Conservation (phyloP, 2,329 filamentous ascomycete genomes). For the Alternaria gansuensis region DNA sequence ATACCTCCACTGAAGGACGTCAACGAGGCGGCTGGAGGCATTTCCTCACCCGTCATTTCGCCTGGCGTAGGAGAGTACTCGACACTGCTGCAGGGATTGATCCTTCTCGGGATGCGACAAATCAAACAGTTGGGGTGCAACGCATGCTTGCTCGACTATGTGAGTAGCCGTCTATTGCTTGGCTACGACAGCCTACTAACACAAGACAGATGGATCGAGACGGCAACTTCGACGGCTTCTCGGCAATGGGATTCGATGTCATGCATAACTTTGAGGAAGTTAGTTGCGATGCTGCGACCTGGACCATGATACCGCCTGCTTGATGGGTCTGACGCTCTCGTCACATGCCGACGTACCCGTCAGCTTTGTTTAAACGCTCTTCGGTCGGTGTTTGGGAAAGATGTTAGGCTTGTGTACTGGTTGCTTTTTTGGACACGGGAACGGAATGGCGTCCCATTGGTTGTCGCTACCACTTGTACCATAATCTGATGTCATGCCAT, state of each 20-base stretch:
- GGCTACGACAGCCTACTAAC: slow-evolving; percentile 38
- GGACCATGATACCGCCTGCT: slow-evolving; percentile 64
- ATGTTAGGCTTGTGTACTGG: neutral
- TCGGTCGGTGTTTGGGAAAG: slow-evolving; percentile 1
- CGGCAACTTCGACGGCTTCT: slow-evolving; percentile 75
- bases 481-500: slow-evolving; percentile 13
- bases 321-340: slow-evolving; percentile 2
- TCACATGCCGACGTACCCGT: neutral
- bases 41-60: slow-evolving; percentile 80
- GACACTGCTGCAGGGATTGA: slow-evolving; percentile 78
- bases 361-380: neutral
- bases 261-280: slow-evolving; percentile 85
- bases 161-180: slow-evolving; percentile 58
- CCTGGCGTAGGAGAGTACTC: slow-evolving; percentile 73
- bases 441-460: slow-evolving; percentile 5
- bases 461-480: slow-evolving; percentile 6
- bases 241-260: slow-evolving; percentile 81
- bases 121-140: slow-evolving; percentile 80
- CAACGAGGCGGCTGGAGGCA: slow-evolving; percentile 72
- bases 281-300: slow-evolving; percentile 71
- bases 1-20: slow-evolving; percentile 72
- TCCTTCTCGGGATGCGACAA: slow-evolving; percentile 81
- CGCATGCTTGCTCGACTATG: slow-evolving; percentile 80
- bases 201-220: slow-evolving; percentile 71
- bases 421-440: neutral